Evolutionary conservation across 176 grass and related monocot species (phyloP), one percentile per base, ranked within the genome.

Genomic region (Paspalum vaginatum): DNA sequence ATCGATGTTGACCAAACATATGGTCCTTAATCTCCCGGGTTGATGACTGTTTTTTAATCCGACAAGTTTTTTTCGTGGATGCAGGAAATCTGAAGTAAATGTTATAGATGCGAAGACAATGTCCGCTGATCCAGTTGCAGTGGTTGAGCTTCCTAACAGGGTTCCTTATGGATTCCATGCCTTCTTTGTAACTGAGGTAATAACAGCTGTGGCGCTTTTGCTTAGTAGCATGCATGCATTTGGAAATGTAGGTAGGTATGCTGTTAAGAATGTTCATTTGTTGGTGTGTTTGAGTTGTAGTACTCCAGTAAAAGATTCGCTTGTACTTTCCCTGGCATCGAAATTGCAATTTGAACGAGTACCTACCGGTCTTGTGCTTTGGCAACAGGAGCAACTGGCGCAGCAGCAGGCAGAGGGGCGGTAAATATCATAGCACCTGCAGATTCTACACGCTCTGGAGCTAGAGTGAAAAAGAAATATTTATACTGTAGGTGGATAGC

Each of bases 21-120:
- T 70, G 14, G 12, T 2, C 24, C 26, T 37, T 20, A 2, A 21
- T 4, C 20, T 8, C 84, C 3, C 32, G 7, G 65, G 47, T 77
- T 43, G 49, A 32, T 2, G 41, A 9, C 24, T 44, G 42, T 7
- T 7, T n/a, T 11, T 56, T 43, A 13, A 26, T 50, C 61, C 8
- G 21, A 49, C 25, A 7, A 18, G 64, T 85, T 21, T 82, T 82
- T 55, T 63, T 15, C 16, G 13, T 91, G 61, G 49, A 18, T 66
- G 79, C 65, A 98, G 96, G 81, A 93, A 88, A 79, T 98, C 96
- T 65, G 90, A 89, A 75, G 92, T 89, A 5, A 88, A 93, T 79
- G 90, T 99, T 61, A 95, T 99, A 48, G 90, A 99, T 62, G 96
- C 92, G 4, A 99, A 95, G 85, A 93, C 96, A 0, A 95, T 99